A percentile compares a stretch with the other conserved stretches of the same genome.
Evolutionary conservation across 345 rosid species (phyloP).

Genomic region (Laguncularia racemosa): DNA sequence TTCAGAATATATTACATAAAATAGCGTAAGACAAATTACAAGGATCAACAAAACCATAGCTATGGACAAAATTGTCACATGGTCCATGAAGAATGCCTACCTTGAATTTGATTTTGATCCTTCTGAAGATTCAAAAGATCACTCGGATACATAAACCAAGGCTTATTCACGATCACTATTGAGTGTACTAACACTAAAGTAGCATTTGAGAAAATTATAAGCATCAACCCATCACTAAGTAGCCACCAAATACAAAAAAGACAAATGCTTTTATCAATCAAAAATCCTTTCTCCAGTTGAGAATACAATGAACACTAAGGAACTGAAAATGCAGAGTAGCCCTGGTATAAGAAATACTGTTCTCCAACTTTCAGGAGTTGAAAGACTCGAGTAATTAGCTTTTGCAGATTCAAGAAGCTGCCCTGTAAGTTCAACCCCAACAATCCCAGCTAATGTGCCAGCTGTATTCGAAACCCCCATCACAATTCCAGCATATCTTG

Average conservation of each 20-base stretch:
- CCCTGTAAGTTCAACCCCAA: conserved; percentile 89
- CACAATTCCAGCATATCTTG: conserved; percentile 87
- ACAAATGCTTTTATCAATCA: conserved; percentile 39
- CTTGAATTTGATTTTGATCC: too few species aligned
- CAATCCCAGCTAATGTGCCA: conserved; percentile 88
- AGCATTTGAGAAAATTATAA: background rate
- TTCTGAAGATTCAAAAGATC: too few species aligned
- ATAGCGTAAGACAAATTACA: too few species aligned
- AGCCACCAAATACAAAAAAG: conserved; percentile 1
- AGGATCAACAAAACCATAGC: too few species aligned
- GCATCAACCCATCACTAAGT: background rate
- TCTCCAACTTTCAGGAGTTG: conserved; percentile 95
- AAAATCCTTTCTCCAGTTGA: conserved; percentile 94
- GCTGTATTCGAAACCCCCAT: conserved; percentile 99
- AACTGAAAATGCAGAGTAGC: conserved; percentile 70
- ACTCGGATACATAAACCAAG: too few species aligned
- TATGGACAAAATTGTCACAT: too few species aligned
- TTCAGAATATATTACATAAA: too few species aligned
- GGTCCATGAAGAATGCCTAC: too few species aligned
- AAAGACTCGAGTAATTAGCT: conserved; percentile 61
- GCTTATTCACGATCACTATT: too few species aligned
- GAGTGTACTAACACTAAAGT: too few species aligned
- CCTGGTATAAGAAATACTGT: conserved; percentile 81
- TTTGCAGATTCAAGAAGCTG: conserved; percentile 84
- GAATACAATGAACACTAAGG: conserved; percentile 64